Conservation (phyloP, 768 basidiomycete genomes). For the Phaffia australis region DNA sequence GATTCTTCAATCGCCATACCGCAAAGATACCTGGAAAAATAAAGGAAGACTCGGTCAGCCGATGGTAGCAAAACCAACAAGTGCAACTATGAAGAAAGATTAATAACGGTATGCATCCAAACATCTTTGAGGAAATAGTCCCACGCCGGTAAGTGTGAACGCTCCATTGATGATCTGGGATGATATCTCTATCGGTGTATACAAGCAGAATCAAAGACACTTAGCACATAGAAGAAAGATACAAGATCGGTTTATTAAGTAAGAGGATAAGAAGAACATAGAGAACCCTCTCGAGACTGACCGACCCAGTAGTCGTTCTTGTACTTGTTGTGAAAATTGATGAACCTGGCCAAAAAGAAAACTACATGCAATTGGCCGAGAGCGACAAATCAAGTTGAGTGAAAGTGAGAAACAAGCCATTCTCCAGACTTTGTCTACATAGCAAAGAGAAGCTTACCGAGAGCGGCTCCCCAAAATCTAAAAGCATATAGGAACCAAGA, state of each 20-base stretch:
- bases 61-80: too few relatives aligned
- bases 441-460: constrained; percentile 43
- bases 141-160: constrained; percentile 63
- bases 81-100: too few relatives aligned
- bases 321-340: constrained; percentile 58
- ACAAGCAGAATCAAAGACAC: background rate
- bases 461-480: constrained; percentile 70
- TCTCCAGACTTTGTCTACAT: background rate
- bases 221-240: background rate
- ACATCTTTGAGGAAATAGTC: constrained; percentile 63
- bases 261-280: background rate
- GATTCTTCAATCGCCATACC: constrained; percentile 1
- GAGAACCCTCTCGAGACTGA: background rate
- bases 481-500: constrained; percentile 40
- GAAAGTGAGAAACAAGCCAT: background rate
- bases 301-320: constrained; percentile 39
- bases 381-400: constrained; percentile 31
- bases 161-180: constrained; percentile 69
- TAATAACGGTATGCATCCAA: constrained; percentile 57
- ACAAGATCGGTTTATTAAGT: background rate
- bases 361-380: constrained; percentile 48
- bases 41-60: too few relatives aligned
- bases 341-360: constrained; percentile 36
- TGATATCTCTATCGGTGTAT: constrained; percentile 45
- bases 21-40: constrained; percentile 42